Base-by-base conservation (phyloP, 1,284 basidiomycete genomes). In the Moesziomyces parantarcticus region DNA sequence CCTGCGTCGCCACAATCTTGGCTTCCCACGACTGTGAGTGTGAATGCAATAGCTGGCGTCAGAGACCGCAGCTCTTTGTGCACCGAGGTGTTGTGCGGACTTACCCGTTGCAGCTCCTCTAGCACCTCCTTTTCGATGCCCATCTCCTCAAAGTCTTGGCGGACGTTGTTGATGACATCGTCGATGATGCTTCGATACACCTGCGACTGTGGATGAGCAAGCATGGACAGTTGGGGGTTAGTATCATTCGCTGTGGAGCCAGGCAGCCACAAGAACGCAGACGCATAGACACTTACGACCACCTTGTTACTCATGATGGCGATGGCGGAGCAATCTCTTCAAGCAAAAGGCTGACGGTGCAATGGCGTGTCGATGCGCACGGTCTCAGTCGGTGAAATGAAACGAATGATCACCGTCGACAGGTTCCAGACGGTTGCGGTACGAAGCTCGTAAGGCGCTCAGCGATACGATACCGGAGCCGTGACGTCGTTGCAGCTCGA, bases 161-260 rank as follows among this genome's bases (percentile, higher is more conserved):
- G 92, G 86, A 96, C 92, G 78, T 89, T 88, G 43, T 87, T 86
- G 81, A 98, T 91, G 71, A 98, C 95, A 86, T 97, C 94, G 89
- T 97, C 94, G 86, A 99, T 98, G 86, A 98, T 92, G 75, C 89
- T 85, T 73, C 95, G 91, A 86, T 98, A 99, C 79, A 94, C 92
- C 76, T 86, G 84, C 81, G 95, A 94, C 94, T 97, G 90, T n/a
- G 40, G n/a, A 32, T 8, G 20, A 11, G 16, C 21, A 44, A 39
- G n/a, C 26, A 1, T 4, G 16, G 21, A 46, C 3, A 21, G 20
- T 16, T 14, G 36, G 13, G 42, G 25, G 63, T 39, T 9, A 36
- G 54, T 26, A 26, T 4, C 42, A 49, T 36, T 43, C n/a, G 14
- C 36, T 32, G 34, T 22, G 16, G 21, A 36, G 20, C 34, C 14